Evolutionary conservation across 2,329 filamentous ascomycete species (phyloP).

Genomic region (Botrytis medusae): DNA sequence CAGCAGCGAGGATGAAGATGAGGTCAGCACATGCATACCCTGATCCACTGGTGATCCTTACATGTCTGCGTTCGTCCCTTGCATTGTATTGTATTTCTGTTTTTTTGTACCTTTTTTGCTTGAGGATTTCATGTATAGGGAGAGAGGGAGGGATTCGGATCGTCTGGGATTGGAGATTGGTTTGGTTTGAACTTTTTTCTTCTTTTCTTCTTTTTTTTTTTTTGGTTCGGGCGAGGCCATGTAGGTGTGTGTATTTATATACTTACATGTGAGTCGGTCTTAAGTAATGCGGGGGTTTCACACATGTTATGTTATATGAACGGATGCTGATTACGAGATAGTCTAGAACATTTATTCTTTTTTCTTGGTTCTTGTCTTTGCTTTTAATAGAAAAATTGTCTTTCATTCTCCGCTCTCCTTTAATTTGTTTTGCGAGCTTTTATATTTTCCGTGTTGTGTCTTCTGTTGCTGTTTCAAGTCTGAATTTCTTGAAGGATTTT

Average conservation of each 20-base stretch:
- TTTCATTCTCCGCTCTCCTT: no score
- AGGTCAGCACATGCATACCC: neutral
- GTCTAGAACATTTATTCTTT: neutral
- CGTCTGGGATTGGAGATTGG: neutral
- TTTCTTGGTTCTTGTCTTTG: neutral
- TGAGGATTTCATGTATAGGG: neutral
- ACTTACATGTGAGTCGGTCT: neutral
- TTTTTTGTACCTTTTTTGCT: neutral
- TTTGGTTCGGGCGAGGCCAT: neutral
- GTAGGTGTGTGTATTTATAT: neutral
- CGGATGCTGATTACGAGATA: neutral
- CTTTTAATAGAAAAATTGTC: no score
- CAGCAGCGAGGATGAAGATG: neutral
- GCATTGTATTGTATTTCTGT: neutral
- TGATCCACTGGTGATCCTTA: neutral
- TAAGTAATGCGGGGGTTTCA: neutral
- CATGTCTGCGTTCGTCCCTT: neutral
- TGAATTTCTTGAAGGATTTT: neutral
- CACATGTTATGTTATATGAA: neutral
- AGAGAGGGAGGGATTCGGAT: no score
- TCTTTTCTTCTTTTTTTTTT: neutral
- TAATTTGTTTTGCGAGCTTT: neutral
- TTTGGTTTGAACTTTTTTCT: no score
- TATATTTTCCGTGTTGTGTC: neutral
- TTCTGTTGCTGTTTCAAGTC: neutral